These are phyloP conservation scores for Blastobotrys peoriensis DNA, from an alignment of 805 yeast species.

Conservation along the genomic window DNA sequence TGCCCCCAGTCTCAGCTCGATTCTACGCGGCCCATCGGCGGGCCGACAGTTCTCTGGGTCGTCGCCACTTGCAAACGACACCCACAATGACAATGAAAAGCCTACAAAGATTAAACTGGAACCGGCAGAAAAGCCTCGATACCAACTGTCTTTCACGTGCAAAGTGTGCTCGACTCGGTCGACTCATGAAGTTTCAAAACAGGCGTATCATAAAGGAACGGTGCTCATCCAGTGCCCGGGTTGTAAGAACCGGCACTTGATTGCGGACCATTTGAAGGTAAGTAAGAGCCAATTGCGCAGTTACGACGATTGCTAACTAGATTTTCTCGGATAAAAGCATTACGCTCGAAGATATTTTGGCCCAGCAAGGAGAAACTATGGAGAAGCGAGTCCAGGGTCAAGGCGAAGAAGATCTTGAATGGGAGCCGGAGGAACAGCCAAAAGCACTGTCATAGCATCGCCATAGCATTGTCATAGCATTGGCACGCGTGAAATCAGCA, in stretches of 20 bases:
- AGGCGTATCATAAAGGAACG: conserved; percentile 81
- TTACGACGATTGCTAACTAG: conserved; percentile 10
- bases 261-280: conserved; percentile 75
- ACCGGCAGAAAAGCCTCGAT: conserved; percentile 56
- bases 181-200: conserved; percentile 85
- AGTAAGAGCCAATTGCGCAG: conserved; percentile 15
- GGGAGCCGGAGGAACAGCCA: background rate
- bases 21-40: too few species aligned
- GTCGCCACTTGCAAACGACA: too few species aligned
- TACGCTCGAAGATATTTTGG: conserved; percentile 73
- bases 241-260: conserved; percentile 79
- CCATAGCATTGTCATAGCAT: conserved; percentile 3
- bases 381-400: conserved; percentile 38
- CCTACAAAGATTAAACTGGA: conserved; percentile 4
- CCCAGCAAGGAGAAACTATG: conserved; percentile 69
- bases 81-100: background rate
- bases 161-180: conserved; percentile 80
- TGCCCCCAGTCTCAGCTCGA: too few species aligned
- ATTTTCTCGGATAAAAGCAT: conserved; percentile 74
- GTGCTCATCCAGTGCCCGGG: conserved; percentile 90
- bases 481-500: background rate
- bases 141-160: conserved; percentile 89
- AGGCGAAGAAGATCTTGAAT: conserved; percentile 18
- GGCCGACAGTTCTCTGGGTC: too few species aligned
- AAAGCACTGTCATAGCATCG: background rate